A percentile compares a stretch with the other conserved stretches of the same genome.
Evolutionary conservation across 805 yeast species (phyloP).

Genomic region (Kuraishia borneana): DNA sequence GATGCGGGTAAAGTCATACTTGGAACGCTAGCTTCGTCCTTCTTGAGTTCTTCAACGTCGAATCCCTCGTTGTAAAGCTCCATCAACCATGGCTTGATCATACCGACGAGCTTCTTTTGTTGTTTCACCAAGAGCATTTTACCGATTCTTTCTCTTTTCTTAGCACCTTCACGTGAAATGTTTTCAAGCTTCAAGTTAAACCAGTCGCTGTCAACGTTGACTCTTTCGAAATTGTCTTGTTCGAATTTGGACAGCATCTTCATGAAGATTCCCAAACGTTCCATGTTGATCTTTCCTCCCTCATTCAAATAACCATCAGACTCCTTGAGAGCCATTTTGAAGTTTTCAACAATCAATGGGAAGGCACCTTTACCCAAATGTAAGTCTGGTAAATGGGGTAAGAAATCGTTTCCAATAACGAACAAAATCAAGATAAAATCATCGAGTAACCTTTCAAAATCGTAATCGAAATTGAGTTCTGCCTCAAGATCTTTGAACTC

Average conservation of each 20-base stretch:
- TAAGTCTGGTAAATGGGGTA: constrained; percentile 91
- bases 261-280: constrained; percentile 65
- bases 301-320: constrained; percentile 81
- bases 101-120: constrained; percentile 64
- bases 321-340: constrained; percentile 65
- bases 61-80: constrained; percentile 18
- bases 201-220: constrained; percentile 83
- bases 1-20: constrained; percentile 33
- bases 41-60: constrained; percentile 18
- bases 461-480: constrained; percentile 53
- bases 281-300: constrained; percentile 69
- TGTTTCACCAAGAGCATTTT: constrained; percentile 54
- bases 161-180: constrained; percentile 62
- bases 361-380: constrained; percentile 93
- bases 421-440: constrained; percentile 88
- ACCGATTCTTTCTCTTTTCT: constrained; percentile 54
- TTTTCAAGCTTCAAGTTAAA: constrained; percentile 77
- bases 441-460: constrained; percentile 83
- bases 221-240: constrained; percentile 73
- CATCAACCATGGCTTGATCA: constrained; percentile 37
- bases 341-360: constrained; percentile 82
- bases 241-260: constrained; percentile 71
- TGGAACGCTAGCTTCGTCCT: constrained; percentile 30
- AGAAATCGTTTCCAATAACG: constrained; percentile 95
- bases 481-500: constrained; percentile 70